Conservation (phyloP, 2,329 filamentous ascomycete genomes). For the Microcyclospora tardicrescens region DNA sequence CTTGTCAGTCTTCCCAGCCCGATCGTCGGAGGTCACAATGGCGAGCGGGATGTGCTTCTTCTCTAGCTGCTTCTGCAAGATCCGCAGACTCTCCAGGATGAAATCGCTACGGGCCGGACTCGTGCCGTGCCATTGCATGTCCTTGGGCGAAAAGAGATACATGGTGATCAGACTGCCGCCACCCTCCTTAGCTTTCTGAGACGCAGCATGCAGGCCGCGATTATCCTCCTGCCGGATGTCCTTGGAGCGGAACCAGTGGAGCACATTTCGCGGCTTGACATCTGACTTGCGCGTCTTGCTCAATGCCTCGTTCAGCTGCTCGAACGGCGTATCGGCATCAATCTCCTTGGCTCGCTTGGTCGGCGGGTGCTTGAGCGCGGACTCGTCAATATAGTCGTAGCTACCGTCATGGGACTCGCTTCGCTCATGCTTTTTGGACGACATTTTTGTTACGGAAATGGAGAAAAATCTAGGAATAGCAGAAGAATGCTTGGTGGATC, state of each 20-base stretch:
- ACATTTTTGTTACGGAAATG: not conserved
- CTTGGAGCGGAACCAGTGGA: slow-evolving; percentile 41
- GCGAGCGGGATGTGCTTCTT: slow-evolving; percentile 38
- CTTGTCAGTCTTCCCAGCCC: slow-evolving; percentile 30
- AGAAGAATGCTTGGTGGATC: too few relatives aligned
- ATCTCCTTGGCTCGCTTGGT: slow-evolving; percentile 39
- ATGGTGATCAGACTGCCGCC: slow-evolving; percentile 32
- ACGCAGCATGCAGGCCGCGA: slow-evolving; percentile 33
- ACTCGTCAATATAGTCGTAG: slow-evolving; percentile 7
- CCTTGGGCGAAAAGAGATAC: slow-evolving; percentile 35
- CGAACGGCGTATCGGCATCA: slow-evolving; percentile 32
- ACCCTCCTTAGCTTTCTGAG: slow-evolving; percentile 32
- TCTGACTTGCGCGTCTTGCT: slow-evolving; percentile 26
- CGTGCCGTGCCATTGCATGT: slow-evolving; percentile 40
- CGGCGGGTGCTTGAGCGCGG: slow-evolving; percentile 29
- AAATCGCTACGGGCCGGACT: slow-evolving; percentile 37
- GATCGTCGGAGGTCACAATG: slow-evolving; percentile 30
- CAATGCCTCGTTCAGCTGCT: slow-evolving; percentile 28
- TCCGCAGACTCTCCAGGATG: slow-evolving; percentile 31
- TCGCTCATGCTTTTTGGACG: slow-evolving; percentile 9
- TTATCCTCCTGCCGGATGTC: slow-evolving; percentile 40
- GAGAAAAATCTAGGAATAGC: not conserved
- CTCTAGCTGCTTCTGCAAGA: slow-evolving; percentile 35
- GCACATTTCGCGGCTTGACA: slow-evolving; percentile 28
- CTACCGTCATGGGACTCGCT: slow-evolving; percentile 3